Conservation (phyloP, 257 asterid genomes). For the Phtheirospermum japonicum region DNA sequence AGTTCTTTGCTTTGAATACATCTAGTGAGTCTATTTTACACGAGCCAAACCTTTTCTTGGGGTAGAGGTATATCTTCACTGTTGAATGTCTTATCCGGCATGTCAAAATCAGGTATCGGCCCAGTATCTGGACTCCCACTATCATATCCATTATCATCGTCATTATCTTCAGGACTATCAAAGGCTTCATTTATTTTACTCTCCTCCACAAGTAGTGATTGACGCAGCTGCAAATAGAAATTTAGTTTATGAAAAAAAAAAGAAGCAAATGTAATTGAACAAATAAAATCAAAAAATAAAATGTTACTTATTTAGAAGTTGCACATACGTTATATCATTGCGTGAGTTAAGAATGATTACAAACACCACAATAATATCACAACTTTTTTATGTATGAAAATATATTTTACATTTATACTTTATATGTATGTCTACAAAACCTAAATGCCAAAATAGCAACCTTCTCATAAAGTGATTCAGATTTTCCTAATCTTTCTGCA, state of each 20-base stretch:
- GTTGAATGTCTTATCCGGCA: constrained; percentile 44
- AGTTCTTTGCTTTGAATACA: constrained; percentile 7
- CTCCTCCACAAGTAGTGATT: constrained; percentile 58
- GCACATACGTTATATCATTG: no score
- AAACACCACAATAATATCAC: no score
- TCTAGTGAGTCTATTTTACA: neutral
- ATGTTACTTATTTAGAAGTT: neutral
- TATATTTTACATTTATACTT: neutral
- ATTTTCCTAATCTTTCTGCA: constrained; percentile 31
- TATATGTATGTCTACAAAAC: neutral
- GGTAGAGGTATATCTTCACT: constrained; percentile 36
- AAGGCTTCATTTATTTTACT: constrained; percentile 35
- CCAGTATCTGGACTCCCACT: constrained; percentile 62
- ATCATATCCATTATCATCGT: constrained; percentile 49
- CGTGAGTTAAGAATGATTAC: no score
- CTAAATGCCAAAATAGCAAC: constrained; percentile 38
- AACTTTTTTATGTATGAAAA: no score
- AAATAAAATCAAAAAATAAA: neutral
- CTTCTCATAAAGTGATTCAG: constrained; percentile 66
- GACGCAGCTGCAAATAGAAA: constrained; percentile 65
- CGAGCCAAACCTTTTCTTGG: constrained; percentile 49
- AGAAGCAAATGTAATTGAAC: constrained; percentile 23
- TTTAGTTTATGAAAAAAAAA: constrained; percentile 23
- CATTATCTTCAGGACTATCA: constrained; percentile 32
- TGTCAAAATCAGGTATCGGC: constrained; percentile 49